Percentiles rank a stretch among this genome's conserved stretches.
phyloP scores from a whole-genome alignment of 768 basidiomycete genomes.

The Tylopilus intermedius region DNA sequence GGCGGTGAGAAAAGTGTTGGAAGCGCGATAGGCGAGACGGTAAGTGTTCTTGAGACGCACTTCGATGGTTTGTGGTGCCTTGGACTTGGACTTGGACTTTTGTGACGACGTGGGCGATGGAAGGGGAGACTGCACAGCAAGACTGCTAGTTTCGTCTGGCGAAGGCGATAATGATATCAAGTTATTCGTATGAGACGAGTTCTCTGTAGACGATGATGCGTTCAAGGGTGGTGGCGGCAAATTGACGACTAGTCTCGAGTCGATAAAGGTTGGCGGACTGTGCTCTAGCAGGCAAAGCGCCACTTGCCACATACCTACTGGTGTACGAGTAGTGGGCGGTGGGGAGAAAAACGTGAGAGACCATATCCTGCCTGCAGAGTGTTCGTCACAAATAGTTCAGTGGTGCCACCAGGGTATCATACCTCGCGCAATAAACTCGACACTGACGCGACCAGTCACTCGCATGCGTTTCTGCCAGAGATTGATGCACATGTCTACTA shows the following conservation, averaged over 20 bases:
- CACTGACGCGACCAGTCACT: conserved; percentile 44
- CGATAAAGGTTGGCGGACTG: conserved; percentile 55
- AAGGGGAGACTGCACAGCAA: not conserved
- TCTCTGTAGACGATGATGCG: not conserved
- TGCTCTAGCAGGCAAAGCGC: conserved; percentile 48
- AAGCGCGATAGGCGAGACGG: conserved; percentile 26
- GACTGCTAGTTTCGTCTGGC: not conserved
- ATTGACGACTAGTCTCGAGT: conserved; percentile 46
- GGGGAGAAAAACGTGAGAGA: conserved; percentile 21
- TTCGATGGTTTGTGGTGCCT: conserved; percentile 6
- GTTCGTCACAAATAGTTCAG: not conserved
- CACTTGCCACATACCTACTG: conserved; percentile 36
- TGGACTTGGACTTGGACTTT: conserved; percentile 7
- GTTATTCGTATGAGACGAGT: not conserved
- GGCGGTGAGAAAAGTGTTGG: not conserved
- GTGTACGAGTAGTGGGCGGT: not conserved
- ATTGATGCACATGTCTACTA: conserved; percentile 38
- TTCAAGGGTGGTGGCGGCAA: conserved; percentile 24
- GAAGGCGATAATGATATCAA: conserved; percentile 9
- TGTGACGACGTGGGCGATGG: not conserved
- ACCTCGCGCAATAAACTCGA: conserved; percentile 68
- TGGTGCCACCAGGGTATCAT: not conserved
- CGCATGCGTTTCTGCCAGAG: conserved; percentile 72
- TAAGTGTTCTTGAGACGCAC: conserved; percentile 30
- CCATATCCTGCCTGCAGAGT: conserved; percentile 25